phyloP scores from a whole-genome alignment of 768 basidiomycete genomes.

The Lentinus tigrinus region DNA sequence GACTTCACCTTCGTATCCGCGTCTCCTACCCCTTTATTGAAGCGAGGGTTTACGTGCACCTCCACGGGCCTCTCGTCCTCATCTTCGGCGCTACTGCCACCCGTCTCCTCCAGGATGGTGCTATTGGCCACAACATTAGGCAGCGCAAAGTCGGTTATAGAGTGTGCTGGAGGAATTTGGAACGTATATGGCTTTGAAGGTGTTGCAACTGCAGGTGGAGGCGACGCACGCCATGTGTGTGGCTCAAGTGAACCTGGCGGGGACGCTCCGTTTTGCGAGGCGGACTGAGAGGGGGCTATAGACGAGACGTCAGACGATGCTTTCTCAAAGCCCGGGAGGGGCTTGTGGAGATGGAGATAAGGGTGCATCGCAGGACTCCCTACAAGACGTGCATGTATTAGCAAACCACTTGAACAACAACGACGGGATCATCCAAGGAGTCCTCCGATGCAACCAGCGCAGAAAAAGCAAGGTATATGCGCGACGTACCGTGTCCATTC shows the following conservation, averaged over 20 bases:
- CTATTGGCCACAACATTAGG: slow-evolving; percentile 20
- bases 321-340: slow-evolving; percentile 17
- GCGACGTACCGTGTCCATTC: slow-evolving; percentile 32
- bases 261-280: slow-evolving; percentile 51
- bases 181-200: slow-evolving; percentile 25
- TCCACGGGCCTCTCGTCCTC: slow-evolving; percentile 36
- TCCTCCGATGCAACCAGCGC: slow-evolving; percentile 1
- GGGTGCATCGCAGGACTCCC: slow-evolving; percentile 11
- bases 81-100: slow-evolving; percentile 36
- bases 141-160: slow-evolving; percentile 40
- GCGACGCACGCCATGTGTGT: slow-evolving; percentile 18
- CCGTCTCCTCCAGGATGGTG: slow-evolving; percentile 23
- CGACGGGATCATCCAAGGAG: neutral
- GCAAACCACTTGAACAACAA: neutral
- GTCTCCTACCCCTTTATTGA: slow-evolving; percentile 25
- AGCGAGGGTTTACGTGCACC: slow-evolving; percentile 59
- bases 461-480: neutral
- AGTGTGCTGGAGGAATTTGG: slow-evolving; percentile 52
- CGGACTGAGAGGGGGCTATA: slow-evolving; percentile 73
- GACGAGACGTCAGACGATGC: slow-evolving; percentile 58
- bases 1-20: neutral
- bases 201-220: slow-evolving; percentile 13
- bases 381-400: neutral
- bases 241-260: neutral
- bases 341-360: slow-evolving; percentile 23